Percentiles rank a stretch among this genome's conserved stretches.
These are phyloP conservation scores for Didymosphaeria variabile DNA, from an alignment of 2,329 filamentous ascomycete species.

Conservation along the genomic window DNA sequence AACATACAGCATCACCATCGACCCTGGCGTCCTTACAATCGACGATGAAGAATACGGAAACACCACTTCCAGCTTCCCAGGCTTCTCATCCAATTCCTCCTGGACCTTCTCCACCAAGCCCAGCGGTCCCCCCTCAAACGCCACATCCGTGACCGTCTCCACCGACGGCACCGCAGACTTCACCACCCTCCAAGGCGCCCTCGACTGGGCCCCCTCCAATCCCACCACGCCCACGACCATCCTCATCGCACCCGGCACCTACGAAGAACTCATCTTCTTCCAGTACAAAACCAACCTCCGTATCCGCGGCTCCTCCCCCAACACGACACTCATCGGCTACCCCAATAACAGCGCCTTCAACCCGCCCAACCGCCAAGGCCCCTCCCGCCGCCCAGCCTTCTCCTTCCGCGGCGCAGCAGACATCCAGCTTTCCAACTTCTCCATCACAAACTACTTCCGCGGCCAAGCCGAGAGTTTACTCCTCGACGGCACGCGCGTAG, in stretches of 20 bases:
- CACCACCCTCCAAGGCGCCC: background rate
- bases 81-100: background rate
- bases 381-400: slow-evolving; percentile 23
- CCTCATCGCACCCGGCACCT: slow-evolving; percentile 2
- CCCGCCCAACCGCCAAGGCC: slow-evolving; percentile 22
- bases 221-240: background rate
- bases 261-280: slow-evolving; percentile 23
- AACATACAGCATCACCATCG: background rate
- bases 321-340: slow-evolving; percentile 22
- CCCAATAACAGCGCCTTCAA: slow-evolving; percentile 27
- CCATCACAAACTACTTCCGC: slow-evolving; percentile 25
- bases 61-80: background rate
- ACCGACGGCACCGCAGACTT: background rate
- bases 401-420: slow-evolving; percentile 18
- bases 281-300: slow-evolving; percentile 22
- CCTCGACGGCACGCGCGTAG: slow-evolving; percentile 17
- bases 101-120: background rate
- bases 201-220: background rate
- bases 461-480: slow-evolving; percentile 27
- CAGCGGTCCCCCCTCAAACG: background rate
- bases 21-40: background rate
- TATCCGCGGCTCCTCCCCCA: slow-evolving; percentile 20
- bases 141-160: background rate
- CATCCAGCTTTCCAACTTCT: slow-evolving; percentile 23
- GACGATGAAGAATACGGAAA: background rate